These are phyloP conservation scores for Priceomyces fermenticarens DNA, from an alignment of 805 yeast genomes.

Conservation along the genomic window DNA sequence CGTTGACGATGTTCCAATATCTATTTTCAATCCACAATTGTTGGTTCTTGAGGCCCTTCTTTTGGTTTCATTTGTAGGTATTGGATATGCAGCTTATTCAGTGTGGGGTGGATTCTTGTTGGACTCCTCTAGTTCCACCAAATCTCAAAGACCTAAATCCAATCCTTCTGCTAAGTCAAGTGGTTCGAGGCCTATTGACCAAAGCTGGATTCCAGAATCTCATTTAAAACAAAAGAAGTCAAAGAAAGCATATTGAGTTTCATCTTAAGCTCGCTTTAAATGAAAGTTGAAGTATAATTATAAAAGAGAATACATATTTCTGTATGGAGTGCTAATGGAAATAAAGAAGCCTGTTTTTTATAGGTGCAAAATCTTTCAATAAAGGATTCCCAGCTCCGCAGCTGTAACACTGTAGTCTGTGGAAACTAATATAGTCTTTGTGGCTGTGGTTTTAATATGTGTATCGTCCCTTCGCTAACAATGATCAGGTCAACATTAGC, in stretches of 20 bases:
- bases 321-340: too few relatives aligned
- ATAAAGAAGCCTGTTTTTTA: too few relatives aligned
- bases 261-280: background rate
- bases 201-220: conserved; percentile 58
- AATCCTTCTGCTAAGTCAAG: conserved; percentile 14
- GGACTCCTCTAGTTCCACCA: conserved; percentile 26
- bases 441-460: too few relatives aligned
- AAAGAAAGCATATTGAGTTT: conserved; percentile 19
- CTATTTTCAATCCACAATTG: conserved; percentile 71
- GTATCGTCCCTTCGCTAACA: too few relatives aligned
- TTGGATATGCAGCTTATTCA: conserved; percentile 47
- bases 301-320: too few relatives aligned
- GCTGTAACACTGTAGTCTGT: too few relatives aligned
- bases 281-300: too few relatives aligned
- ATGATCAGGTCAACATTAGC: too few relatives aligned
- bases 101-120: conserved; percentile 48
- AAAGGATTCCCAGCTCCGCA: too few relatives aligned
- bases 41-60: conserved; percentile 59
- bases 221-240: conserved; percentile 42
- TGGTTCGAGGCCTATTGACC: conserved; percentile 33
- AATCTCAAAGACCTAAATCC: conserved; percentile 24
- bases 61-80: conserved; percentile 43
- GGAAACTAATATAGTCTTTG: too few relatives aligned
- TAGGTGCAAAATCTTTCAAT: too few relatives aligned
- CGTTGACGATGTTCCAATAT: conserved; percentile 63